Evolutionary conservation across 768 basidiomycete species (phyloP).

Genomic region (Leucocoprinus sp.): DNA sequence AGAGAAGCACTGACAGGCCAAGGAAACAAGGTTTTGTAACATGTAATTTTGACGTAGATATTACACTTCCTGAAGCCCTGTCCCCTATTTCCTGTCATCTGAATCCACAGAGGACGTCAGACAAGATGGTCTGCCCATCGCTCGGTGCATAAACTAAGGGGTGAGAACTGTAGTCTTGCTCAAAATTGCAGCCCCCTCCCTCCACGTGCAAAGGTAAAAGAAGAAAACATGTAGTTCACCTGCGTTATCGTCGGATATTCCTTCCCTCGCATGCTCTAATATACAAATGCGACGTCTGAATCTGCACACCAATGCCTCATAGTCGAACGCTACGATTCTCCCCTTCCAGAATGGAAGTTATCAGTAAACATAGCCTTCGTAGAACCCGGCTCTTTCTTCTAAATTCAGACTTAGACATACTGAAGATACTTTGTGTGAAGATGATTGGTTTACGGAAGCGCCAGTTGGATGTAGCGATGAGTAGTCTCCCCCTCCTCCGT

Average conservation of each 20-base stretch:
- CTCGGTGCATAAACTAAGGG: not conserved
- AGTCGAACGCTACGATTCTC: no score
- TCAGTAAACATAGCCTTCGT: no score
- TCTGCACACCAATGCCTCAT: no score
- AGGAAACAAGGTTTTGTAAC: not conserved
- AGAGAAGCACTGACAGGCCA: not conserved
- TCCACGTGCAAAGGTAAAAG: constrained; percentile 1
- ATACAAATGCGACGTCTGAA: not conserved
- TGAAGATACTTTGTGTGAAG: constrained; percentile 3
- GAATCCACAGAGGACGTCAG: not conserved
- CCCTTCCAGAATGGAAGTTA: not conserved
- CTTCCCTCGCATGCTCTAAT: no score
- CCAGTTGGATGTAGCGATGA: not conserved
- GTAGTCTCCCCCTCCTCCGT: not conserved
- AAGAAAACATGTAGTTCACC: not conserved
- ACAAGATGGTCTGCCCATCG: not conserved
- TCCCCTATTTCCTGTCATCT: not conserved
- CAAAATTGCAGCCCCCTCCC: constrained; percentile 2
- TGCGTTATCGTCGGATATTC: constrained; percentile 7
- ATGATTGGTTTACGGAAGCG: not conserved
- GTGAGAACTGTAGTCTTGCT: not conserved
- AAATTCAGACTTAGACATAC: constrained; percentile 4
- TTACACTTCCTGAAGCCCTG: not conserved
- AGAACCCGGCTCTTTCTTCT: not conserved
- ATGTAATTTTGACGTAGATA: constrained; percentile 1